These are phyloP conservation scores for Sisymbrium irio DNA, from an alignment of 345 rosid species.

Conservation along the genomic window DNA sequence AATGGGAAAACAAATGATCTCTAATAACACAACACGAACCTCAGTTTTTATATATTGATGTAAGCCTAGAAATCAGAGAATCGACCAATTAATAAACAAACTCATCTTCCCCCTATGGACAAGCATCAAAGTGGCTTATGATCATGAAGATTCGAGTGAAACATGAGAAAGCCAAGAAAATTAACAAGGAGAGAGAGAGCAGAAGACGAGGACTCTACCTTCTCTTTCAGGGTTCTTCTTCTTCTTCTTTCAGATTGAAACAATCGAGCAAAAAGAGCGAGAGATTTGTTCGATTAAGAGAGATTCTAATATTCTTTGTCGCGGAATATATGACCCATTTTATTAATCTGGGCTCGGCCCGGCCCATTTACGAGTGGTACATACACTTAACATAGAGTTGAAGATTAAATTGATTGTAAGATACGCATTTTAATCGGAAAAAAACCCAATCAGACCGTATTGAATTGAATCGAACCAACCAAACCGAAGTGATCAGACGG, in stretches of 20 bases:
- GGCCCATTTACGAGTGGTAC: slow-evolving; percentile 1
- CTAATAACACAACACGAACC: not conserved
- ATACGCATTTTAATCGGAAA: not conserved
- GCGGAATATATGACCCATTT: not conserved
- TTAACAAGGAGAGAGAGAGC: not conserved
- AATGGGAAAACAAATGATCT: not conserved
- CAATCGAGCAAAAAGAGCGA: slow-evolving; percentile 1
- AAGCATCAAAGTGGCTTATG: not conserved
- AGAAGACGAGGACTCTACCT: slow-evolving; percentile 25
- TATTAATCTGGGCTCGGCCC: not conserved
- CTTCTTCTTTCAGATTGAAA: slow-evolving; percentile 16
- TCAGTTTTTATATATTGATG: slow-evolving; percentile 1
- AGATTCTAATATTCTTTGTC: not conserved
- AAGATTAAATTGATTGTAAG: too few relatives aligned
- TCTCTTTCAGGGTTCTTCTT: slow-evolving; percentile 3
- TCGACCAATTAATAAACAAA: not conserved
- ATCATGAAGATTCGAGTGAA: not conserved
- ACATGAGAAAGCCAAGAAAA: not conserved
- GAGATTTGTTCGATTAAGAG: not conserved
- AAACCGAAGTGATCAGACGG: not conserved
- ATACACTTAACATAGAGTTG: too few relatives aligned
- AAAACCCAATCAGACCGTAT: not conserved
- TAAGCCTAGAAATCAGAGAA: not conserved
- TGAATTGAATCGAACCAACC: too few relatives aligned
- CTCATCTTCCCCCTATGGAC: too few relatives aligned